Percentiles rank a stretch among this genome's conserved stretches.
Conservation (phyloP, 1,284 basidiomycete genomes). For the Pyrrhoderma noxium region DNA sequence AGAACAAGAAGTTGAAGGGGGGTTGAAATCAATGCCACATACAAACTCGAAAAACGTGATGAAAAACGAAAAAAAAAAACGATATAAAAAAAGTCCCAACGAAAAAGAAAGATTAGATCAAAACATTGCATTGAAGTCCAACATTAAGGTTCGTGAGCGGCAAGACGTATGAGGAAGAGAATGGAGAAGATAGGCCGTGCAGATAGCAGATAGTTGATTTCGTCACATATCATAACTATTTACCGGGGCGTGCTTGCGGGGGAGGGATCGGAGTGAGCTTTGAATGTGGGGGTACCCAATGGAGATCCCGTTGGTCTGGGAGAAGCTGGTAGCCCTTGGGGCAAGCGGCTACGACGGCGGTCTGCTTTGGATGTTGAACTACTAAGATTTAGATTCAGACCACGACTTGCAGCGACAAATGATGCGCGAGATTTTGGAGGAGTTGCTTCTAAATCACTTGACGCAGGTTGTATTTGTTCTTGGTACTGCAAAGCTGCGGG, state of each 20-base stretch:
- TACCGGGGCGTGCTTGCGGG: conserved; percentile 14
- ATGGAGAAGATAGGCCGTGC: background rate
- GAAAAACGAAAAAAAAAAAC: background rate
- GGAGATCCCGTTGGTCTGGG: conserved; percentile 40
- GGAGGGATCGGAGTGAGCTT: conserved; percentile 6
- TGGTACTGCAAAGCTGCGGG: conserved; percentile 15
- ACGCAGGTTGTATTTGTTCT: conserved; percentile 26
- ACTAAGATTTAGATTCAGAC: conserved; percentile 47
- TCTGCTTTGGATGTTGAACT: conserved; percentile 39
- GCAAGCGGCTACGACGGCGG: conserved; percentile 48
- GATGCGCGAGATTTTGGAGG: conserved; percentile 44
- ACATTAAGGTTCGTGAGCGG: background rate
- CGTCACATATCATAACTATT: background rate
- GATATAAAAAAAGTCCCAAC: background rate
- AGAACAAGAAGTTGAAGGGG: too few relatives aligned
- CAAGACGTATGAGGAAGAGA: background rate
- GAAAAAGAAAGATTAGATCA: background rate
- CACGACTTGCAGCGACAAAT: conserved; percentile 56
- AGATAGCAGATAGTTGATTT: background rate
- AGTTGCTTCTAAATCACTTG: conserved; percentile 31
- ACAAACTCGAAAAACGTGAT: conserved; percentile 1
- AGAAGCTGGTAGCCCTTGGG: conserved; percentile 52
- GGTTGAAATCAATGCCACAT: background rate
- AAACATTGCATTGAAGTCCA: conserved; percentile 1
- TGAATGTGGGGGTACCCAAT: conserved; percentile 14